phyloP scores from a whole-genome alignment of 2,329 filamentous ascomycete species.

The Samsoniella hepiali region DNA sequence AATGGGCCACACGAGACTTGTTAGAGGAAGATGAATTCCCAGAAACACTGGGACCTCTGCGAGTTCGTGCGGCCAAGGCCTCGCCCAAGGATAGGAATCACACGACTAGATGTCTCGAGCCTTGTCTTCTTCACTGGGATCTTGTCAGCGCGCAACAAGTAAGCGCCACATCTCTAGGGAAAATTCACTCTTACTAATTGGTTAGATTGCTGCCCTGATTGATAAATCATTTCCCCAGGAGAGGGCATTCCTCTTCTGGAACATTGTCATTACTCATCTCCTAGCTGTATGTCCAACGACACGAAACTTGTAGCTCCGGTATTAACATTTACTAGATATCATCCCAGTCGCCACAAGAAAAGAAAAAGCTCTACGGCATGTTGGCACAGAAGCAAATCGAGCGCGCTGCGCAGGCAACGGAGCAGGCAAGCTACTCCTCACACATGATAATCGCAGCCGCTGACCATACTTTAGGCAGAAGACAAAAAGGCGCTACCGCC shows the following conservation, averaged over 20 bases:
- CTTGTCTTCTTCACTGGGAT: conserved; percentile 54
- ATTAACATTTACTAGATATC: conserved; percentile 36
- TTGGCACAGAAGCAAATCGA: conserved; percentile 51
- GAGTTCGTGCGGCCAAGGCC: conserved; percentile 50
- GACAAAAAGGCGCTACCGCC: conserved; percentile 24
- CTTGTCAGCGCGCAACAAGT: conserved; percentile 56
- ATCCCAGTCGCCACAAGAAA: conserved; percentile 44
- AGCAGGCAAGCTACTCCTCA: conserved; percentile 35
- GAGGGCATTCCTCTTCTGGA: conserved; percentile 51
- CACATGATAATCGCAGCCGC: not conserved
- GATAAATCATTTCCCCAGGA: conserved; percentile 51
- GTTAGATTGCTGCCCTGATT: conserved; percentile 51
- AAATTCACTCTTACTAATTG: not conserved
- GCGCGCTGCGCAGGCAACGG: conserved; percentile 44
- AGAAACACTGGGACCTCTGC: conserved; percentile 48
- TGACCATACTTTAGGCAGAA: conserved; percentile 15
- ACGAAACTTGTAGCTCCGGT: not conserved
- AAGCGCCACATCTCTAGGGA: conserved; percentile 14
- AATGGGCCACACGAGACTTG: conserved; percentile 48
- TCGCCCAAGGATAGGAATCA: conserved; percentile 44
- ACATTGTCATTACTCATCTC: conserved; percentile 51
- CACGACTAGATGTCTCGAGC: conserved; percentile 46
- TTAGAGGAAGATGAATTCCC: conserved; percentile 40
- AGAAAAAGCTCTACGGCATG: conserved; percentile 50
- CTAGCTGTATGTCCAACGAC: conserved; percentile 43